A percentile compares a stretch with the other conserved stretches of the same genome.
phyloP scores from a whole-genome alignment of 163 green algal species.

The Picocystis sp. region DNA sequence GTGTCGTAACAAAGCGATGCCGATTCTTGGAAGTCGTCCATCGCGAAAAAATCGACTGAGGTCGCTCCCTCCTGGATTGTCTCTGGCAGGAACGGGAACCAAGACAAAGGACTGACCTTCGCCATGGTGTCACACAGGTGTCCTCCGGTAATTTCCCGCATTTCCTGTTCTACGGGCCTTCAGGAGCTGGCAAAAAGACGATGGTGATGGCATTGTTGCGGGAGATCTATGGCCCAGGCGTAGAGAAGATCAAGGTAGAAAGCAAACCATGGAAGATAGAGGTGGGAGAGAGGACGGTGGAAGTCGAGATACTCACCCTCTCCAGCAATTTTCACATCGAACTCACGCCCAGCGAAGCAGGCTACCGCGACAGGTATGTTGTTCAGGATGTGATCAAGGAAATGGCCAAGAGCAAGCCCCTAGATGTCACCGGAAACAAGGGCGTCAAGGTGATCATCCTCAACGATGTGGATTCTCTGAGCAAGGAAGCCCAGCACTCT shows the following conservation, averaged over 20 bases:
- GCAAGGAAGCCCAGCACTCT: slow-evolving; percentile 70
- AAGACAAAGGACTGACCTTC: neutral
- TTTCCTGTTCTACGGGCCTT: slow-evolving; percentile 87
- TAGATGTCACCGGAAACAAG: slow-evolving; percentile 47
- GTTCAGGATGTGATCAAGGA: slow-evolving; percentile 96
- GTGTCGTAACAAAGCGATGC: too few relatives aligned
- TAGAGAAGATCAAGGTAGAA: slow-evolving; percentile 88
- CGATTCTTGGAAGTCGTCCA: too few relatives aligned
- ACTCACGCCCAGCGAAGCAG: slow-evolving; percentile 82
- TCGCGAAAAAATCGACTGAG: too few relatives aligned
- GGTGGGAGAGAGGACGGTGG: slow-evolving; percentile 53
- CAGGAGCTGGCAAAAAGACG: slow-evolving; percentile 91
- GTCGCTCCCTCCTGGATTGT: too few relatives aligned
- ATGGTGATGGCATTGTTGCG: slow-evolving; percentile 74
- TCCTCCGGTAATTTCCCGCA: slow-evolving; percentile 73
- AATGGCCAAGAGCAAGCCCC: slow-evolving; percentile 71
- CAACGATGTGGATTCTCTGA: slow-evolving; percentile 77
- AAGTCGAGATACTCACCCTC: slow-evolving; percentile 87
- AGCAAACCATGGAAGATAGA: slow-evolving; percentile 87
- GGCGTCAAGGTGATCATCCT: slow-evolving; percentile 59
- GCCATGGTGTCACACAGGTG: slow-evolving; percentile 31
- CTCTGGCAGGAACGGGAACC: too few relatives aligned
- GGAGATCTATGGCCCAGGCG: slow-evolving; percentile 74
- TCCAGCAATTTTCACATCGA: slow-evolving; percentile 82
- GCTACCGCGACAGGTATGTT: slow-evolving; percentile 75